Base-by-base conservation (phyloP, 1,284 basidiomycete species). In the Moesziomyces globuligerus region DNA sequence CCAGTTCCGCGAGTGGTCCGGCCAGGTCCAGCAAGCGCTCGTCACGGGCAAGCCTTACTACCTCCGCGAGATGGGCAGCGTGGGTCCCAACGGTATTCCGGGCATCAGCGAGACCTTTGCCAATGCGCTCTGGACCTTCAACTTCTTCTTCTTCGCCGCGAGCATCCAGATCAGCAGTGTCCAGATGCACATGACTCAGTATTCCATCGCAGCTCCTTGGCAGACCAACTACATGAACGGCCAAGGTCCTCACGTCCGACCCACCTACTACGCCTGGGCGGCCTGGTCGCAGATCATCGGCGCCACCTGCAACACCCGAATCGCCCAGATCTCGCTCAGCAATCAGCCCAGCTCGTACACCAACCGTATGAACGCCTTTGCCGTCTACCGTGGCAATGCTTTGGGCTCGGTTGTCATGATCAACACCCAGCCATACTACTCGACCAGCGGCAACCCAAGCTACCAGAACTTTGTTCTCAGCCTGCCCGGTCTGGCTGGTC, bases 111-210 rank as follows among this genome's bases (percentile, higher is more conserved):
- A 73, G 25, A 72, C 66, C 9, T 76, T 76, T 48, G 74, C 48
- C 15, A 75, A 77, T 29, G 64, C 75, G 15, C 71, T 77, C 11
- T 77, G 75, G 75, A 70, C 70, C 20, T 41, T 77, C 51, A 73
- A 75, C 66, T 77, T 77, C 49, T 73, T 75, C 62, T 60, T 77
- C 32, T 77, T 57, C 39, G 75, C 75, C 26, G 69, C 75, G 10
- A 77, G 66, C 44, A 53, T 68, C 38, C 52, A 70, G 49, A 53
- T 77, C 26, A 53, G 56, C 42, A 67, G 58, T 25, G 75, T 77
- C 5, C 75, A 77, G 58, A 77, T 77, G 66, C 75, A 77, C 52
- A 67, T 75, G 66, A 73, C 72, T 21, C 58, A 72, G 34, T 57
- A 53, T 43, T 77, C 75, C 3, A 42, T 52, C 6, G 65, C 49